Percentiles rank a stretch among this genome's conserved stretches.
Evolutionary conservation across 73 alveolate genomes (phyloP).

Genomic region (Effrenium voratum): DNA sequence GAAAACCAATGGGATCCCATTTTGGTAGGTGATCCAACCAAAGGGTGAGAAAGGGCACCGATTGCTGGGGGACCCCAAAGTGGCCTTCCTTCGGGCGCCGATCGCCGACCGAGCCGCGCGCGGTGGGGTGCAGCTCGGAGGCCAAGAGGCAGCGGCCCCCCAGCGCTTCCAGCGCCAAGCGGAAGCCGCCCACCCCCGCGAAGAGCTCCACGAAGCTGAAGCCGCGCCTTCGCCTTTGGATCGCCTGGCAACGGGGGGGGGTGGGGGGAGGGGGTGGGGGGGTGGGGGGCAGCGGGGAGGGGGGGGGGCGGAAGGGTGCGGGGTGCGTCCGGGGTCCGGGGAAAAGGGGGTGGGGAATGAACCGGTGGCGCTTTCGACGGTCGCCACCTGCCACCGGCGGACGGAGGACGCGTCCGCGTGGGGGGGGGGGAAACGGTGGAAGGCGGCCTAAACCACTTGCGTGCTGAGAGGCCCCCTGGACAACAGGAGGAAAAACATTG

Average conservation of each 20-base stretch:
- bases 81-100: not conserved
- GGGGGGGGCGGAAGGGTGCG: not conserved
- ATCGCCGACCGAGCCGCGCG: not conserved
- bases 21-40: no score
- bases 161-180: conserved; percentile 38
- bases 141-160: conserved; percentile 41
- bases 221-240: not conserved
- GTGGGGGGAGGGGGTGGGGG: not conserved
- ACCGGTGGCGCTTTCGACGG: no score
- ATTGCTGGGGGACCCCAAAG: not conserved
- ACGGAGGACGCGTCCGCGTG: no score
- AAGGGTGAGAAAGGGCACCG: no score
- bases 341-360: no score
- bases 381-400: no score
- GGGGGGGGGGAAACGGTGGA: no score
- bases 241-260: not conserved
- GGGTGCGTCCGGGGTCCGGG: no score
- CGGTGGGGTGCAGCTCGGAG: conserved; percentile 46
- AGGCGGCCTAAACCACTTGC: no score
- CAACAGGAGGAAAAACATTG: no score
- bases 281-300: not conserved
- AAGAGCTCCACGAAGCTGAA: conserved; percentile 50
- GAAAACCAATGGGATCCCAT: no score
- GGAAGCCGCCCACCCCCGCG: conserved; percentile 54
- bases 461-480: no score